These are phyloP conservation scores for Lachnellula willkommii DNA, from an alignment of 2,329 filamentous ascomycete genomes.

Conservation along the genomic window DNA sequence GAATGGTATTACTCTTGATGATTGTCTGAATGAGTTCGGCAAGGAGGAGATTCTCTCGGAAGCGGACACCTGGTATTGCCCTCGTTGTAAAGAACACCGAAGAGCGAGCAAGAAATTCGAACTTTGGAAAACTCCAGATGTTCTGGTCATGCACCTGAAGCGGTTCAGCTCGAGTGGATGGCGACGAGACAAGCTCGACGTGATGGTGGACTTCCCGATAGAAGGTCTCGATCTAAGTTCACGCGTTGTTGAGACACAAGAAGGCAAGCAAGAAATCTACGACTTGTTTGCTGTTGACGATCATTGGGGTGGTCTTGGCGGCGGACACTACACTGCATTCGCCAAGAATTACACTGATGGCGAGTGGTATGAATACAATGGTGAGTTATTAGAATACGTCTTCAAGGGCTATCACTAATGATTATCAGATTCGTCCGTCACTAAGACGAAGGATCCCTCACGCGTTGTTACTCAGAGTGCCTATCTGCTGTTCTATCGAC, in stretches of 20 bases:
- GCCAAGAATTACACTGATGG: constrained; percentile 87
- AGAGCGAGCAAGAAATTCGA: constrained; percentile 95
- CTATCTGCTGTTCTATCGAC: constrained; percentile 93
- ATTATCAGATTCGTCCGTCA: constrained; percentile 66
- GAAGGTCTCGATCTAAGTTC: constrained; percentile 77
- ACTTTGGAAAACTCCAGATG: constrained; percentile 93
- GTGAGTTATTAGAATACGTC: constrained; percentile 46
- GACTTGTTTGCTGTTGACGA: constrained; percentile 95
- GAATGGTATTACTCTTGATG: constrained; percentile 75
- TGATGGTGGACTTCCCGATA: constrained; percentile 84
- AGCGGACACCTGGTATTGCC: constrained; percentile 97
- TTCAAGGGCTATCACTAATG: constrained; percentile 36
- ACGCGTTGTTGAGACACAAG: constrained; percentile 73
- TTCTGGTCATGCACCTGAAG: constrained; percentile 91
- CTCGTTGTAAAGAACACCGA: constrained; percentile 87
- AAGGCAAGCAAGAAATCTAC: constrained; percentile 78
- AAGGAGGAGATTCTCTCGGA: constrained; percentile 91
- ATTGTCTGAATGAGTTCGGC: constrained; percentile 91
- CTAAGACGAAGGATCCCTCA: constrained; percentile 52
- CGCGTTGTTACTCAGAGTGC: constrained; percentile 69
- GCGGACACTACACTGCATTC: constrained; percentile 93
- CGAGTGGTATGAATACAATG: constrained; percentile 96
- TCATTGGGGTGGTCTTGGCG: constrained; percentile 87
- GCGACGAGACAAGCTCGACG: constrained; percentile 86
- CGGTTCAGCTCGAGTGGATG: constrained; percentile 81